Conservation (phyloP, 192 early-diverging fungal genomes). For the Coemansia sp. region DNA sequence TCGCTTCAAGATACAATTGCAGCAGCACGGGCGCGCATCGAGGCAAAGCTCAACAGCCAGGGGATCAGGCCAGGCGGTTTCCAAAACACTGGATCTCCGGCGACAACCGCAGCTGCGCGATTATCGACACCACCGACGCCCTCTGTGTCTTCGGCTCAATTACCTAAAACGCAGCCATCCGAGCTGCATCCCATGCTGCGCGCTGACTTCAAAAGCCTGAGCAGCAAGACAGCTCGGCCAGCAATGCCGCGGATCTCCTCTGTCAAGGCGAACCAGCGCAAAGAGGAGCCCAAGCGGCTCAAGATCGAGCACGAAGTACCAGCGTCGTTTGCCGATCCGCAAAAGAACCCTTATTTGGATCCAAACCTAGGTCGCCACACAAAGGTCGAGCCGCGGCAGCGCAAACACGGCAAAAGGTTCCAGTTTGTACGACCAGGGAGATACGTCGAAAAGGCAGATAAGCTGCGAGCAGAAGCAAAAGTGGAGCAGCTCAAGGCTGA, state of each 20-base stretch:
- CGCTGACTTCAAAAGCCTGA: slow-evolving; percentile 38
- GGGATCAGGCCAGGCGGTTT: slow-evolving; percentile 1
- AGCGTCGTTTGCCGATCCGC: slow-evolving; percentile 59
- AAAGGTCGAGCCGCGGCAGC: slow-evolving; percentile 42
- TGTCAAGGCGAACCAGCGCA: slow-evolving; percentile 69
- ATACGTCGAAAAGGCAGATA: slow-evolving; percentile 77
- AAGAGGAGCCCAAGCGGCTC: slow-evolving; percentile 51
- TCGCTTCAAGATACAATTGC: slow-evolving; percentile 38
- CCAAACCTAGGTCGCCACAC: slow-evolving; percentile 54
- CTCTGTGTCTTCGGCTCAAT: background rate
- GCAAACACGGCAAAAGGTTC: slow-evolving; percentile 54
- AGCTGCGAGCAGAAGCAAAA: slow-evolving; percentile 68
- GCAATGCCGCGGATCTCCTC: slow-evolving; percentile 53
- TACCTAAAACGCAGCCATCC: slow-evolving; percentile 4
- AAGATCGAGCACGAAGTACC: slow-evolving; percentile 54
- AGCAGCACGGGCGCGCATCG: slow-evolving; percentile 33
- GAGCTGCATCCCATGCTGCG: slow-evolving; percentile 44
- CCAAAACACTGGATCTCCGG: slow-evolving; percentile 11
- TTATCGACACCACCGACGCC: background rate
- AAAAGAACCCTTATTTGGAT: slow-evolving; percentile 89
- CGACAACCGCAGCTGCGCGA: slow-evolving; percentile 5
- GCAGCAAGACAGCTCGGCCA: slow-evolving; percentile 32
- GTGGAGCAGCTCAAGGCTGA: slow-evolving; percentile 49
- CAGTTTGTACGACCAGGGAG: slow-evolving; percentile 82
- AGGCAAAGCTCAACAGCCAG: slow-evolving; percentile 27